Evolutionary conservation across 768 basidiomycete species (phyloP).

Genomic region (Infundibulicybe gibba): DNA sequence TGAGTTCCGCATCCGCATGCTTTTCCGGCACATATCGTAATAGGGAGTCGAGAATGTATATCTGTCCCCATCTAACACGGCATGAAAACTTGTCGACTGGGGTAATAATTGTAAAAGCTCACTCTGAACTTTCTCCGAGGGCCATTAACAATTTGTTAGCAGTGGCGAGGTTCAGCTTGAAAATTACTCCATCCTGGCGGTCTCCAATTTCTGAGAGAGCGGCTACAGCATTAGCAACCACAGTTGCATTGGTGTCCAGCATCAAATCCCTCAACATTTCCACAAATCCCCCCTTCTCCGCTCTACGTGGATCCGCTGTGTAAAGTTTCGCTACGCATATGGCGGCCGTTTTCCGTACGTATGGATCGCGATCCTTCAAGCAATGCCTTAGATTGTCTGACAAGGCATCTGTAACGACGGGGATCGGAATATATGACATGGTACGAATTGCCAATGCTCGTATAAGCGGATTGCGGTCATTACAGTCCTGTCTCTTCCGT

Average conservation of each 20-base stretch:
- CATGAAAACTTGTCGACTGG: background rate
- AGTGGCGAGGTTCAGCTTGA: constrained; percentile 82
- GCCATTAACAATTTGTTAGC: constrained; percentile 91
- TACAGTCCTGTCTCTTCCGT: constrained; percentile 70
- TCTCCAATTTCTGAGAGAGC: constrained; percentile 97
- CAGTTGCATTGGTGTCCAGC: constrained; percentile 92
- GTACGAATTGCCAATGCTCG: constrained; percentile 96
- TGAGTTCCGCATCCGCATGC: constrained; percentile 84
- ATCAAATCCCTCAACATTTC: constrained; percentile 88
- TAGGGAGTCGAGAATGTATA: constrained; percentile 94
- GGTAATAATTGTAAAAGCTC: constrained; percentile 27
- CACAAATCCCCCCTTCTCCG: constrained; percentile 89
- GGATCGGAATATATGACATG: constrained; percentile 98
- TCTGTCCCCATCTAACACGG: constrained; percentile 89
- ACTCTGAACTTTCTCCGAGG: constrained; percentile 97
- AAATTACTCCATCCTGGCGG: constrained; percentile 89
- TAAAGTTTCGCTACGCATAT: constrained; percentile 98
- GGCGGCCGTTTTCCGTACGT: constrained; percentile 97
- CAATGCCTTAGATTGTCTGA: constrained; percentile 90
- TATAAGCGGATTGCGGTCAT: constrained; percentile 94
- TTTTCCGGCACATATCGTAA: constrained; percentile 91
- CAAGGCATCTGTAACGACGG: constrained; percentile 80
- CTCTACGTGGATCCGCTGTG: constrained; percentile 78
- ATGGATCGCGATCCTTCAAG: constrained; percentile 92
- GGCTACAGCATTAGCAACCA: constrained; percentile 96